Conservation (phyloP, 306 rosid genomes). For the Pueraria montana region DNA sequence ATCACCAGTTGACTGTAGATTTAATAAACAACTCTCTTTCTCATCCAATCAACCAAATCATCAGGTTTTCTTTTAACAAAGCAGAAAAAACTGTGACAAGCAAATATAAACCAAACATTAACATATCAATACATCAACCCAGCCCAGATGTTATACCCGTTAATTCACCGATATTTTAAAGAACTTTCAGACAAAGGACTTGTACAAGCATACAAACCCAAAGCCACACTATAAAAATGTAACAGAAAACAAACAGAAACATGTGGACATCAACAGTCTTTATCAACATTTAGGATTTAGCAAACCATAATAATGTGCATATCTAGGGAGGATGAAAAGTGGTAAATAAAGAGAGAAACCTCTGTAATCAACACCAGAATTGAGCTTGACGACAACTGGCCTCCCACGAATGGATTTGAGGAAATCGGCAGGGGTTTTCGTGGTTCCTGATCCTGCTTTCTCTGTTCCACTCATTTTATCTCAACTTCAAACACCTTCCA, state of each 20-base stretch:
- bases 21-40: background rate
- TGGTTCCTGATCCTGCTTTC: conserved; percentile 73
- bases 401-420: conserved; percentile 95
- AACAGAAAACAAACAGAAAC: background rate
- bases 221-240: background rate
- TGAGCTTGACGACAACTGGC: conserved; percentile 92
- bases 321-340: background rate
- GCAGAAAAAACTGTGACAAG: background rate
- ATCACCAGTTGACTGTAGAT: background rate
- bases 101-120: background rate
- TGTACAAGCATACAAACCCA: background rate
- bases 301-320: background rate
- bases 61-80: background rate
- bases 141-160: background rate
- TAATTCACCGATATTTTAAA: conserved; percentile 4
- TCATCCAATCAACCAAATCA: conserved; percentile 39
- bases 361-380: conserved; percentile 94
- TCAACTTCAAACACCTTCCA: background rate
- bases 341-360: conserved; percentile 52
- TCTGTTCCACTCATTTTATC: conserved; percentile 65
- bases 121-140: background rate
- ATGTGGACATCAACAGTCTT: background rate
- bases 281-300: background rate
- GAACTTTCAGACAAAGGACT: background rate
- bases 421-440: conserved; percentile 92